Evolutionary conservation across 768 basidiomycete species (phyloP).

Genomic region (Russula emetica): DNA sequence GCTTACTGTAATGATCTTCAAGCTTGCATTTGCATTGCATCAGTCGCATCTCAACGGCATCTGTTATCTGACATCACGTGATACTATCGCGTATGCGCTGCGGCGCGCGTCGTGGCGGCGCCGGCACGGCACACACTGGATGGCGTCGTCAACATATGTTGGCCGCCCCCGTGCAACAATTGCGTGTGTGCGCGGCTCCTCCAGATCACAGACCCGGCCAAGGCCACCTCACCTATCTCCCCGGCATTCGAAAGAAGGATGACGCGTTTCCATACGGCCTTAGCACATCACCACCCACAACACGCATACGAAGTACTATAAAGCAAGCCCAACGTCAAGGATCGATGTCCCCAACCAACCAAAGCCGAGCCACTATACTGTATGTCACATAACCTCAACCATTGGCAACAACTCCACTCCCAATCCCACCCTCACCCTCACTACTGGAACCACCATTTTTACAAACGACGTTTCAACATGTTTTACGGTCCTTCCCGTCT

Average conservation of each 20-base stretch:
- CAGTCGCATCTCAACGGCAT: too few species aligned
- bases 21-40: too few species aligned
- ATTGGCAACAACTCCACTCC: background rate
- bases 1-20: too few species aligned
- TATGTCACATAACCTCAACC: constrained; percentile 6
- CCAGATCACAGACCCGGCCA: background rate
- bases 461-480: background rate
- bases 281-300: too few species aligned
- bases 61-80: constrained; percentile 2
- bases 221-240: background rate
- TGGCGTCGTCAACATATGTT: background rate
- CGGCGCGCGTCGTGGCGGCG: constrained; percentile 5
- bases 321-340: too few species aligned
- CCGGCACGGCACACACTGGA: too few species aligned
- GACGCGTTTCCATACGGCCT: constrained; percentile 17
- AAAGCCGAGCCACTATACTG: background rate
- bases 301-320: too few species aligned
- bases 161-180: too few species aligned
- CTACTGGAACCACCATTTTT: background rate
- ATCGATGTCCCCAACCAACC: too few species aligned
- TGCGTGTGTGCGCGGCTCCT: constrained; percentile 11
- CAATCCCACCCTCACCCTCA: too few species aligned
- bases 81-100: background rate
- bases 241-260: background rate
- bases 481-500: constrained; percentile 48